Evolutionary conservation across 2,329 filamentous ascomycete genomes (phyloP), one percentile per base, ranked within the genome.

Genomic region (Aspergillus japonicus): DNA sequence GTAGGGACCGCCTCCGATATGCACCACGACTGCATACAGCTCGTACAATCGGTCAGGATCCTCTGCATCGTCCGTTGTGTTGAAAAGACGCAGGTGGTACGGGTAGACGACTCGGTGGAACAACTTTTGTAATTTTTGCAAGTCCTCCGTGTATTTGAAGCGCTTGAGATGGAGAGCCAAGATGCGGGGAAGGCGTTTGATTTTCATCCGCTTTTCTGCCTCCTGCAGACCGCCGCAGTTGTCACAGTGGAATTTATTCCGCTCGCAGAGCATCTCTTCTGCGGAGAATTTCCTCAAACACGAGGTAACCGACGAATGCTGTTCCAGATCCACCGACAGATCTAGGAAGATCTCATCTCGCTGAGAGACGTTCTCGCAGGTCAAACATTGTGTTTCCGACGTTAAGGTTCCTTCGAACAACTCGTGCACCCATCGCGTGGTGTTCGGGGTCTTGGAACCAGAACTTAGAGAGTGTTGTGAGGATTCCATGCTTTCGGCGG

Each of bases 171-270:
- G 95, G 59, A 99, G 80, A 4, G 95, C 93, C 64, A 99, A 78
- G 61, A 99, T 92, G 71, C 91, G 92, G 4, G 95, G 95, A 71
- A 98, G 79, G 56, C 91, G 87, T 80, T 99, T 98, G 68, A 99
- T 94, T 81, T 98, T 99, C 95, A 99, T 99, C 64, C 95, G 87
- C 81, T 98, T 99, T 76, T 99, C 95, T 0, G 95, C 95, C 78
- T 99, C 95, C 76, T 99, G 95, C 57, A 99, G 80, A 2, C 95
- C 95, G 56, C 95, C 95, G 68, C 95, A 99, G 69, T 93, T 93
- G 74, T 99, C 95, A 78, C 95, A 99, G 73, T 99, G 94, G 67
- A 99, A 99, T 73, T 99, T 99, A 81, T 99, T 98, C 62, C 93
- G 86, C 78, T 99, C 95, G 72, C 95, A 98, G 59, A 99, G 84